Evolutionary conservation across 805 yeast genomes (phyloP).

Genomic region (Isabelozyma pseudorhagii): DNA sequence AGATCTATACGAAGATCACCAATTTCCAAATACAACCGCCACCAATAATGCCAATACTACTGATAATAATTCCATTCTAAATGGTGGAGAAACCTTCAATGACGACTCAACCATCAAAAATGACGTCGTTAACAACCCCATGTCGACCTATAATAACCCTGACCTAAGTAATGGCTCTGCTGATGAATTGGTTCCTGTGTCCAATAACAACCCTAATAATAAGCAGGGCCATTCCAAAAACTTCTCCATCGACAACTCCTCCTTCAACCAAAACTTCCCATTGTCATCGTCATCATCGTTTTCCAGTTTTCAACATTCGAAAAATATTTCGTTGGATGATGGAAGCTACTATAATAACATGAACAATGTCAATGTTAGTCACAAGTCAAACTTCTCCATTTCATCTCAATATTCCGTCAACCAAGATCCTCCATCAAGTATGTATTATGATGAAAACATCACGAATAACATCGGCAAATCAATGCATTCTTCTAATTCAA

Average conservation of each 20-base stretch:
- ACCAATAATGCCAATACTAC: background rate
- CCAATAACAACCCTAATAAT: slow-evolving; percentile 8
- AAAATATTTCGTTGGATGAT: slow-evolving; percentile 18
- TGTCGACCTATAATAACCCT: background rate
- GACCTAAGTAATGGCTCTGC: background rate
- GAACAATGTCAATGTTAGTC: background rate
- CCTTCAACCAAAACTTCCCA: background rate
- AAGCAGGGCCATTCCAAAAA: slow-evolving; percentile 3
- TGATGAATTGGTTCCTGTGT: slow-evolving; percentile 16
- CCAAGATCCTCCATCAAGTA: slow-evolving; percentile 16
- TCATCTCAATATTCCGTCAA: slow-evolving; percentile 21
- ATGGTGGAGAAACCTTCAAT: background rate
- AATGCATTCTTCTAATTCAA: slow-evolving; percentile 14
- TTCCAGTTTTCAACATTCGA: slow-evolving; percentile 15
- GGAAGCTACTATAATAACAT: slow-evolving; percentile 6
- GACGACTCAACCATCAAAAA: slow-evolving; percentile 1
- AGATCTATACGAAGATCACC: slow-evolving; percentile 5
- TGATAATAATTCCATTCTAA: background rate
- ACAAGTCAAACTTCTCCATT: slow-evolving; percentile 11
- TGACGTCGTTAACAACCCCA: background rate
- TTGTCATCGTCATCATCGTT: background rate
- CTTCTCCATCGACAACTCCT: background rate
- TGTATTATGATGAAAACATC: background rate
- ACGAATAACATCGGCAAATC: background rate
- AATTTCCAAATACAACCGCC: background rate